Base-by-base conservation (phyloP, 176 grass and related monocot species). In the Pontederia crassipes region DNA sequence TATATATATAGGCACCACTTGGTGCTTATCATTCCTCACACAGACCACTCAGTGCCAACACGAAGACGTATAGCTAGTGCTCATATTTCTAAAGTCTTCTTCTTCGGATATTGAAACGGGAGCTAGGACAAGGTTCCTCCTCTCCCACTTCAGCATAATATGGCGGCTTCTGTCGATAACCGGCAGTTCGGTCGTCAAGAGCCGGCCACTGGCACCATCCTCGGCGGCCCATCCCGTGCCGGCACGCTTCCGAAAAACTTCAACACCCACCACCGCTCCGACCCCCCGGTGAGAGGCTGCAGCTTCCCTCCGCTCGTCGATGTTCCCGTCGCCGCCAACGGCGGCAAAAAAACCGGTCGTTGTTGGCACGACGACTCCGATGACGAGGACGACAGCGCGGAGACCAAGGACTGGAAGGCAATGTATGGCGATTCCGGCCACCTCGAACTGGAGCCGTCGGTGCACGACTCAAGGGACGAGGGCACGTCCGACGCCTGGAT, bases 401-500 rank as follows among this genome's bases (percentile, higher is more conserved):
- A 46, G 53, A 32, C 20, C 32, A 35, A 12, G 32, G 66, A 69
- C 35, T 69, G 66, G 66, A 57, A 13, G 32, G 46, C 28, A 8
- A 1, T 57, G 5, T 56, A 69, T 8, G 66, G n/a, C 47, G n/a
- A 8, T 5, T 8, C 12, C 2, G 6, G 8, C 12, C 66, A 69
- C 53, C 8, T 69, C 16, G 66, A 69, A 53, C 29, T 69, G 66
- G 66, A 69, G 66, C 66, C 66, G 32, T 69, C 66, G 8, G 32
- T 52, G n/a, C n/a, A 16, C 27, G 66, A 69, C 28, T 6, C 66
- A 8, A 9, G 53, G 12, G 66, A 69, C 53, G 66, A 69, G 9
- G 66, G 35, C 53, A 69, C 66, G 4, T n/a, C 66, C 10, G 66
- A 69, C 66, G 17, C 32, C 35, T 69, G 66, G 66, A 56, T 69